Evolutionary conservation across 208 protist species (phyloP), one percentile per base, ranked within the genome.

Genomic region (Tritrichomonas musculus): DNA sequence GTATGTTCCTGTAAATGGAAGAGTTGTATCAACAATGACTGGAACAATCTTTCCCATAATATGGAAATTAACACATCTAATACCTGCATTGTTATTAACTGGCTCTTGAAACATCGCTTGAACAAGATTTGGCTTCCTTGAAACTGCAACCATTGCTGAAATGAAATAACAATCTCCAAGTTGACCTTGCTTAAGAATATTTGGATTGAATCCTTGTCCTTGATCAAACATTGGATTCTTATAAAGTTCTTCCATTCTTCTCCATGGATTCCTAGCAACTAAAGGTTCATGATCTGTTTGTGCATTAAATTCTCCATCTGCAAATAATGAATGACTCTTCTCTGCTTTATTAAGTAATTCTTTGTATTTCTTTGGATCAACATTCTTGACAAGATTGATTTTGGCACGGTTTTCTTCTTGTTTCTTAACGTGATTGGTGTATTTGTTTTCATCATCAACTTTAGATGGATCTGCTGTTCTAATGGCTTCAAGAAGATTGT

Each of bases 161-260:
- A 92, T 44, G 0, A 92, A 60, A 27, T 75, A 92, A 30, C 88
- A 92, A 41, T 92, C 88, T 53, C 88, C 88, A 14, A 92, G 9
- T 47, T 30, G n/a, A 39, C 88, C 88, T 30, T 92, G 88, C 33
- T 41, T 50, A 22, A 92, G 0, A 0, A 30, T 20, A 41, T 92
- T 92, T 50, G 73, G 33, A 50, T 82, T 82, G 39, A 82, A 30
- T 50, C 5, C 4, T 30, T 20, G 39, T 50, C 14, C 50, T n/a
- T 5, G 53, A 60, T 60, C 17, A 60, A 60, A 60, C 53, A 50
- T 17, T 50, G 73, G 13, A 20, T 9, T 20, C 73, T 82, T 44
- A 39, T 50, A 82, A 1, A 50, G 39, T 47, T 82, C 73, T 82
- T 82, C 73, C 9, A 39, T 39, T 17, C 73, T 30, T 27, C 50